Evolutionary conservation across 768 basidiomycete genomes (phyloP).

Genomic region (Hirschioporus abietinus): DNA sequence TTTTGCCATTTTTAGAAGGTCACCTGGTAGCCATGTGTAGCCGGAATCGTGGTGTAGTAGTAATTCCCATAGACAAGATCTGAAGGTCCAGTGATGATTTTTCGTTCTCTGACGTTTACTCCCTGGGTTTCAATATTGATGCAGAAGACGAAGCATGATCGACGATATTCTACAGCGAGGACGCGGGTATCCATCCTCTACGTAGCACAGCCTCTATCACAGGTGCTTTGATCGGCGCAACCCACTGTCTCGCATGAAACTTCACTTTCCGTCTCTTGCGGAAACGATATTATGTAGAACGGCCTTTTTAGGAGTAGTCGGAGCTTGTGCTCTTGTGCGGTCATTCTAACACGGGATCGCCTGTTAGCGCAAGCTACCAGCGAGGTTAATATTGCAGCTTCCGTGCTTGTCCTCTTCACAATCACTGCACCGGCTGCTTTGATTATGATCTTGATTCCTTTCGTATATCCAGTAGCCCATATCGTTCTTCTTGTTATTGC

Average conservation of each 20-base stretch:
- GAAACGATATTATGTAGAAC: background rate
- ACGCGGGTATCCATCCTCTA: background rate
- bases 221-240: background rate
- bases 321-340: background rate
- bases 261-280: background rate
- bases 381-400: too few species aligned
- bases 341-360: too few species aligned
- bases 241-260: background rate
- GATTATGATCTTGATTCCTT: background rate
- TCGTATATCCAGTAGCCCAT: conserved; percentile 13
- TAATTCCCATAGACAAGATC: background rate
- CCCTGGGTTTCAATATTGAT: background rate
- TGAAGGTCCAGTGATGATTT: background rate
- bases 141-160: background rate
- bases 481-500: conserved; percentile 13
- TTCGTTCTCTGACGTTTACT: background rate
- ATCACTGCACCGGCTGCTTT: too few species aligned
- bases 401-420: too few species aligned
- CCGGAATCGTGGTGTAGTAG: too few species aligned
- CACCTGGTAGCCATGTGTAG: too few species aligned
- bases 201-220: background rate
- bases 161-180: background rate
- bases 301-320: background rate
- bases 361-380: too few species aligned
- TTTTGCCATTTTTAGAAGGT: too few species aligned